A percentile compares a stretch with the other conserved stretches of the same genome.
phyloP scores from a whole-genome alignment of 2,329 filamentous ascomycete species.

The Nemania serpens region DNA sequence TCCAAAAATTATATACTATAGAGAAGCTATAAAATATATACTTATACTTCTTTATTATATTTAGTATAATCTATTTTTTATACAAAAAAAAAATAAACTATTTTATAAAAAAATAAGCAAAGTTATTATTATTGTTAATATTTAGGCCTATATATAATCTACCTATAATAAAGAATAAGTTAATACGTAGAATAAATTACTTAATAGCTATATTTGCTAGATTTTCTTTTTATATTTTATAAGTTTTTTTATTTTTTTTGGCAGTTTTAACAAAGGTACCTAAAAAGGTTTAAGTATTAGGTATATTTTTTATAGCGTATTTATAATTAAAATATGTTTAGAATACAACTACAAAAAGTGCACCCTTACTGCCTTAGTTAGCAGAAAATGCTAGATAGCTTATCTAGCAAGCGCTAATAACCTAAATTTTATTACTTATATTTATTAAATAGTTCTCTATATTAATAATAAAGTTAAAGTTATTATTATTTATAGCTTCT shows the following conservation, averaged over 20 bases:
- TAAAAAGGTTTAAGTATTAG: constrained; percentile 68
- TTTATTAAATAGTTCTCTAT: too few species aligned
- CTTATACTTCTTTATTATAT: too few species aligned
- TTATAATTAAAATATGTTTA: constrained; percentile 66
- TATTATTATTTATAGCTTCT: too few species aligned
- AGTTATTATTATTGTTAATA: too few species aligned
- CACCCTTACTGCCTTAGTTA: too few species aligned
- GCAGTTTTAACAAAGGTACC: constrained; percentile 73
- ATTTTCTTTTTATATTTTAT: constrained; percentile 83
- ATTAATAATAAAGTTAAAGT: too few species aligned
- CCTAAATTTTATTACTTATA: too few species aligned
- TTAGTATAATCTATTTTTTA: too few species aligned
- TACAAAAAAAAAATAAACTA: too few species aligned
- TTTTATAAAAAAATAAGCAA: too few species aligned
- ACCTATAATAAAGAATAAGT: constrained; percentile 90
- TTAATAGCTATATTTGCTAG: constrained; percentile 72
- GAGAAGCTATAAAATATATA: constrained; percentile 89
- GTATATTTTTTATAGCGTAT: constrained; percentile 54
- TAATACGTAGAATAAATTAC: constrained; percentile 76
- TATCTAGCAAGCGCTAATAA: too few species aligned
- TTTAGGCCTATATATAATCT: constrained; percentile 73
- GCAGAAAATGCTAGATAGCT: too few species aligned
- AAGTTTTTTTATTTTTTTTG: constrained; percentile 63
- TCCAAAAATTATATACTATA: constrained; percentile 87
- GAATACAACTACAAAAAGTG: constrained; percentile 65